These are phyloP conservation scores for Bacidia rubella DNA, from an alignment of 495 filamentous ascomycete species.

Conservation along the genomic window DNA sequence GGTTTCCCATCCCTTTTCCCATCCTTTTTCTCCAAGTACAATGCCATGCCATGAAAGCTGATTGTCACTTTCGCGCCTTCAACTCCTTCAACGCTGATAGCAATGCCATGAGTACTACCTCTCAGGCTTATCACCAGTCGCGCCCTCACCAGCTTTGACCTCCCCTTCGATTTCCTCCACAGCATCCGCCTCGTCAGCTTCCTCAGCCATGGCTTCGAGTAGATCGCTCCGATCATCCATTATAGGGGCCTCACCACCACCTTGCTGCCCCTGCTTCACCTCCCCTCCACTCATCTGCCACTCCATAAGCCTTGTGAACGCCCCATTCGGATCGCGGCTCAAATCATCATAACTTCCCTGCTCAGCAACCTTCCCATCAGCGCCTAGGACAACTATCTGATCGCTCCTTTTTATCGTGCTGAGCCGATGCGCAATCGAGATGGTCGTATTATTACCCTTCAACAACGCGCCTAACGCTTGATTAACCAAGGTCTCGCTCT, in stretches of 20 bases:
- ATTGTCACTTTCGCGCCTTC: no score
- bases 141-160: background rate
- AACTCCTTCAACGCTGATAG: no score
- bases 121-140: slow-evolving; percentile 1
- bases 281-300: slow-evolving; percentile 94
- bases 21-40: background rate
- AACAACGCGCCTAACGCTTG: slow-evolving; percentile 69
- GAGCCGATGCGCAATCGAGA: slow-evolving; percentile 88
- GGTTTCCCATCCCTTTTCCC: background rate
- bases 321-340: slow-evolving; percentile 54
- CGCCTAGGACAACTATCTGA: slow-evolving; percentile 74
- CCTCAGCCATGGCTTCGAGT: slow-evolving; percentile 8
- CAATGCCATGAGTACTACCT: no score
- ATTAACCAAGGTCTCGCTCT: slow-evolving; percentile 93
- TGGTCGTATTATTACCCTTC: slow-evolving; percentile 79
- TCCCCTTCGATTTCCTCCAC: slow-evolving; percentile 5
- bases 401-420: slow-evolving; percentile 94
- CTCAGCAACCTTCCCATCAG: slow-evolving; percentile 79
- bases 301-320: slow-evolving; percentile 92
- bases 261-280: slow-evolving; percentile 24
- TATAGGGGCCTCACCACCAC: slow-evolving; percentile 15
- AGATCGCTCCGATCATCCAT: slow-evolving; percentile 13
- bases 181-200: slow-evolving; percentile 7
- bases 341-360: slow-evolving; percentile 71
- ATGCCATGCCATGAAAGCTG: no score